These are phyloP conservation scores for Metarhizium sp. DNA, from an alignment of 2,329 filamentous ascomycete species.

Conservation along the genomic window DNA sequence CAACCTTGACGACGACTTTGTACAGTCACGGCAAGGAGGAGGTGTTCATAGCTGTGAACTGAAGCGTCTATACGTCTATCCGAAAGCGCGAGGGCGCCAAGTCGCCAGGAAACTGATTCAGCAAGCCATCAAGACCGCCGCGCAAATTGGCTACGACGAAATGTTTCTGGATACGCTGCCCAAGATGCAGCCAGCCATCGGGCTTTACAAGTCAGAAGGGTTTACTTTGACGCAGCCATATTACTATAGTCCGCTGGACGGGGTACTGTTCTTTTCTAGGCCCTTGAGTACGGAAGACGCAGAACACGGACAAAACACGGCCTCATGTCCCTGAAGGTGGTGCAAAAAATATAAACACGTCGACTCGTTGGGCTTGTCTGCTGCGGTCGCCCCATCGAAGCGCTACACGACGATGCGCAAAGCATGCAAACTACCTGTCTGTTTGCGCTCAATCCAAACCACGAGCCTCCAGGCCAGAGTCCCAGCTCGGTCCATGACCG, in stretches of 20 bases:
- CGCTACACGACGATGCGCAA: too few relatives aligned
- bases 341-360: too few relatives aligned
- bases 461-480: too few relatives aligned
- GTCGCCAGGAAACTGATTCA: constrained; percentile 13
- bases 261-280: constrained; percentile 13
- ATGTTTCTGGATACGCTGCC: constrained; percentile 16
- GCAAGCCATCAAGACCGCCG: constrained; percentile 10
- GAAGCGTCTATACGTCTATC: constrained; percentile 19
- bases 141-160: constrained; percentile 12
- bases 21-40: not conserved
- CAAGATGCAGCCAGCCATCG: constrained; percentile 14
- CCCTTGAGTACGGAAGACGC: not conserved
- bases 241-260: constrained; percentile 13
- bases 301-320: too few relatives aligned
- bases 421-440: too few relatives aligned
- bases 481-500: too few relatives aligned
- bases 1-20: constrained; percentile 8
- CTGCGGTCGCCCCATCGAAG: too few relatives aligned
- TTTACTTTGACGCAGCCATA: constrained; percentile 13
- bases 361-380: too few relatives aligned
- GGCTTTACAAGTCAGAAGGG: constrained; percentile 15
- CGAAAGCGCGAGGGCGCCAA: constrained; percentile 14
- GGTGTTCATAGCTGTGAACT: constrained; percentile 14
- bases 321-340: too few relatives aligned
- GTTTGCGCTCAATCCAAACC: too few relatives aligned